Percentiles rank a stretch among this genome's conserved stretches.
Evolutionary conservation across 2,329 filamentous ascomycete species (phyloP).

Genomic region (Cordyceps cateniannulata): DNA sequence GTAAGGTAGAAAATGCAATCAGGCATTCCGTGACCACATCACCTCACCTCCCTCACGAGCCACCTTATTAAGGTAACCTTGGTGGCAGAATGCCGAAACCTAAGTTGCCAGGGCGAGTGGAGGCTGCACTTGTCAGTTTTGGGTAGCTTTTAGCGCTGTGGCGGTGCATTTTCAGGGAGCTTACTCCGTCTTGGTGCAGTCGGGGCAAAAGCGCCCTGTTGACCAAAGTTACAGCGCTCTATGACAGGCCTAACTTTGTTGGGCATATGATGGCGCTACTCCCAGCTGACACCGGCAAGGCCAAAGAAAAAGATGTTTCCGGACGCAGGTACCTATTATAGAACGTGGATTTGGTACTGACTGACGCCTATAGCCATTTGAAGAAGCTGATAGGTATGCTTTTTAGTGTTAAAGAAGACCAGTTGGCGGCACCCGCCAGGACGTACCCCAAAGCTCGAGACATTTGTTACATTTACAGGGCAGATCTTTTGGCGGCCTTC

Average conservation of each 20-base stretch:
- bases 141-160: background rate
- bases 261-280: background rate
- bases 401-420: too few relatives aligned
- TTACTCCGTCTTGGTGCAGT: background rate
- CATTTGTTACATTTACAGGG: background rate
- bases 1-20: too few relatives aligned
- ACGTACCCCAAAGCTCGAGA: too few relatives aligned
- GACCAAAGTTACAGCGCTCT: background rate
- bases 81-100: too few relatives aligned
- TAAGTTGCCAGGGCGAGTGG: background rate
- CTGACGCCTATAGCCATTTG: too few relatives aligned
- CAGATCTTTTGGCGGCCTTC: background rate
- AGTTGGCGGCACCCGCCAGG: too few relatives aligned
- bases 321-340: too few relatives aligned
- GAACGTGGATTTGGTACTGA: too few relatives aligned
- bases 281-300: background rate
- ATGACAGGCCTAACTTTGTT: background rate
- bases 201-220: background rate
- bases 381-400: too few relatives aligned
- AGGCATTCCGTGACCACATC: too few relatives aligned
- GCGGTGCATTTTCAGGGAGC: background rate
- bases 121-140: background rate
- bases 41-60: background rate
- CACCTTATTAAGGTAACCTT: background rate
- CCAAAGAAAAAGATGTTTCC: too few relatives aligned